These are phyloP conservation scores for Samsoniella hepiali DNA, from an alignment of 2,329 filamentous ascomycete genomes.

Conservation along the genomic window DNA sequence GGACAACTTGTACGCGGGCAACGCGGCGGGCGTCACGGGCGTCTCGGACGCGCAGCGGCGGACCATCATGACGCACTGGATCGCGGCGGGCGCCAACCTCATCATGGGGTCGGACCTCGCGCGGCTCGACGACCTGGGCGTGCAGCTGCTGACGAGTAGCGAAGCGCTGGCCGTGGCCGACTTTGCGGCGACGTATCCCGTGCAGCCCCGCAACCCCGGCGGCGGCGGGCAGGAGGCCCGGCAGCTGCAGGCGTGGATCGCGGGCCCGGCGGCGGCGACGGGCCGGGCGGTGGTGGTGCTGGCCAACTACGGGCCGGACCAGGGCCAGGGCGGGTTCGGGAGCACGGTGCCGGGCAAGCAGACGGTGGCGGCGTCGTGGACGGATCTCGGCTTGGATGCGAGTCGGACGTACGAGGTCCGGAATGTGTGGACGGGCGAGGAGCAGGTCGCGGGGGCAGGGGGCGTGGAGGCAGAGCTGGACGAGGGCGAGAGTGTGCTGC, in stretches of 20 bases:
- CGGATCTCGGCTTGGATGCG: constrained; percentile 19
- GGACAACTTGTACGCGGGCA: constrained; percentile 23
- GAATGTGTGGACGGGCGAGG: constrained; percentile 20
- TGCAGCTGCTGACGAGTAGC: constrained; percentile 20
- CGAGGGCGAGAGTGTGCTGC: constrained; percentile 11
- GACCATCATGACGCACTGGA: constrained; percentile 24
- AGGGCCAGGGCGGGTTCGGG: constrained; percentile 22
- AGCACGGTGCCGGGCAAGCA: constrained; percentile 12
- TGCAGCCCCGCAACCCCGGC: constrained; percentile 23
- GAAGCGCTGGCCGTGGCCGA: constrained; percentile 21
- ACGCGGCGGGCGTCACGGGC: constrained; percentile 19
- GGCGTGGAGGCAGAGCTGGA: constrained; percentile 6
- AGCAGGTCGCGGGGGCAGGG: neutral
- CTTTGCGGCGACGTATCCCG: constrained; percentile 22
- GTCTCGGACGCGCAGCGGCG: constrained; percentile 22
- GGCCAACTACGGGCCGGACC: constrained; percentile 24
- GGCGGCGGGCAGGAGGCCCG: constrained; percentile 21
- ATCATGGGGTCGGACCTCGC: constrained; percentile 22
- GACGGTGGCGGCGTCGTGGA: constrained; percentile 21
- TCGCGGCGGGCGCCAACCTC: constrained; percentile 23
- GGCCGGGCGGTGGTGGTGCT: constrained; percentile 22
- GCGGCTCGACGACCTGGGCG: constrained; percentile 20
- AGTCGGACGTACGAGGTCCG: constrained; percentile 14
- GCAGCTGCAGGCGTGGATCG: constrained; percentile 25
- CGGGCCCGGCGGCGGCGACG: constrained; percentile 18